Conservation (phyloP, 2,329 filamentous ascomycete genomes). For the Ophiostoma ulmi region DNA sequence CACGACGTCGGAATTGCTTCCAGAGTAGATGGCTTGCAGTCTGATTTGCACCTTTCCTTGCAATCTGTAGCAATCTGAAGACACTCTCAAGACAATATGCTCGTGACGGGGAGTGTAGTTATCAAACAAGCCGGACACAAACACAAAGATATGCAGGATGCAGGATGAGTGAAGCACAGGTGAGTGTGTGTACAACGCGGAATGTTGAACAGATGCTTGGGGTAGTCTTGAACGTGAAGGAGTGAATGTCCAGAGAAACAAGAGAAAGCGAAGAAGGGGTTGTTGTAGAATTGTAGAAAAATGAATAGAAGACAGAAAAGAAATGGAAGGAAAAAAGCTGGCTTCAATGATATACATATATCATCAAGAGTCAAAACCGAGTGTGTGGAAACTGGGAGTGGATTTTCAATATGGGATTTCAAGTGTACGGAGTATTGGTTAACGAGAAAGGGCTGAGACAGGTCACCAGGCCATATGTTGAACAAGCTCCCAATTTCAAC, state of each 20-base stretch:
- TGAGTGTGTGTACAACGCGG: background rate
- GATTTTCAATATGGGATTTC: conserved; percentile 21
- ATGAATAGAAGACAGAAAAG: background rate
- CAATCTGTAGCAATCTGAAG: background rate
- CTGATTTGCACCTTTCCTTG: background rate
- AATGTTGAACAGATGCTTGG: background rate
- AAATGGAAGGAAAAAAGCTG: background rate
- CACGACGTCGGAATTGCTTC: conserved; percentile 9
- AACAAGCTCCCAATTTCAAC: conserved; percentile 16
- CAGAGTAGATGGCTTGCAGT: conserved; percentile 12
- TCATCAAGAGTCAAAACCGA: conserved; percentile 16
- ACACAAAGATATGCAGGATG: background rate
- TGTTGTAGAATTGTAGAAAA: background rate
- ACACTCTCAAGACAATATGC: background rate
- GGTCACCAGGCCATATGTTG: conserved; percentile 27
- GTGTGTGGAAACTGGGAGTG: conserved; percentile 19
- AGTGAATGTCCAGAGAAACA: background rate
- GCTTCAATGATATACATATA: conserved; percentile 6
- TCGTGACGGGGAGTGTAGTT: conserved; percentile 8
- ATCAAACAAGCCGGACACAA: background rate
- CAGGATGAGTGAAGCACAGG: background rate
- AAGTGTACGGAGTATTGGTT: conserved; percentile 8
- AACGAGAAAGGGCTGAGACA: conserved; percentile 26
- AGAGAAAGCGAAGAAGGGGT: background rate
- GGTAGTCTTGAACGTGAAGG: background rate